These are phyloP conservation scores for Capillidium heterosporum DNA, from an alignment of 371 early-diverging fungal genomes.

Conservation along the genomic window DNA sequence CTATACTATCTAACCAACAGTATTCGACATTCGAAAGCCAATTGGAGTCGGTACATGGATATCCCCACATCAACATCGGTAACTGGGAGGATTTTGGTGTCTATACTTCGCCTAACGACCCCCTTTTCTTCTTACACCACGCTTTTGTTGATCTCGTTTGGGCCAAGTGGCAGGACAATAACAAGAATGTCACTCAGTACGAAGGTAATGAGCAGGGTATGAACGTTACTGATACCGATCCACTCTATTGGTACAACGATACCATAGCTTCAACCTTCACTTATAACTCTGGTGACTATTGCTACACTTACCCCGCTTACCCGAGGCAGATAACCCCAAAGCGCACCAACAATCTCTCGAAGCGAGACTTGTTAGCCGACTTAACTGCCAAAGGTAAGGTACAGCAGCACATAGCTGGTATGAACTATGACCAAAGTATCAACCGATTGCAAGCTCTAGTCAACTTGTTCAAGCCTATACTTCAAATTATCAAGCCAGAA, in stretches of 20 bases:
- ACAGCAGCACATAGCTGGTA: too few species aligned
- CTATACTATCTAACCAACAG: neutral
- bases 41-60: neutral
- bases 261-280: neutral
- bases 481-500: too few species aligned
- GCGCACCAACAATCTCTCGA: neutral
- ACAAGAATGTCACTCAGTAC: too few species aligned
- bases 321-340: neutral
- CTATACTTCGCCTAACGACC: constrained; percentile 6
- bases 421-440: too few species aligned
- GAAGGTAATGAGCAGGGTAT: too few species aligned
- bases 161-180: neutral
- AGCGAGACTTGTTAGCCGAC: too few species aligned
- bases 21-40: neutral
- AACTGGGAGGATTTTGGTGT: neutral
- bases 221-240: too few species aligned
- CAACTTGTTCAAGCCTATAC: too few species aligned
- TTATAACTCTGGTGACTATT: neutral
- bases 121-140: constrained; percentile 35
- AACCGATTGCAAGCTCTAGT: too few species aligned
- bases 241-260: neutral
- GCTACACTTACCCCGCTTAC: constrained; percentile 3
- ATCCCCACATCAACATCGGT: neutral
- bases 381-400: too few species aligned
- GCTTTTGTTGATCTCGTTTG: constrained; percentile 12